These are phyloP conservation scores for Drosera capensis DNA, from an alignment of 148 eudicot genomes.

Conservation along the genomic window DNA sequence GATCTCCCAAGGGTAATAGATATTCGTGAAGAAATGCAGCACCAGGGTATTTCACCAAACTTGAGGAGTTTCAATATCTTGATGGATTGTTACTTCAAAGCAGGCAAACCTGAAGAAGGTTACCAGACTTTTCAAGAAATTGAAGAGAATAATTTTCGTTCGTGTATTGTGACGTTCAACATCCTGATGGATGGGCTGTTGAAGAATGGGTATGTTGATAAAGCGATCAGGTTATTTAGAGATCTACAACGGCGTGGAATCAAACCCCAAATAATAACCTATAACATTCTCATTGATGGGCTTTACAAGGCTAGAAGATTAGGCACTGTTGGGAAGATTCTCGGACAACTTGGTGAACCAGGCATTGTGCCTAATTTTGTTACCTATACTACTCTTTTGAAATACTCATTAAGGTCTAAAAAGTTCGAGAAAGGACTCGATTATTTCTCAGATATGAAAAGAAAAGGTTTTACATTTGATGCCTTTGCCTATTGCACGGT, in stretches of 20 bases:
- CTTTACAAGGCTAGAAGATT: constrained; percentile 50
- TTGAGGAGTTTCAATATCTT: constrained; percentile 73
- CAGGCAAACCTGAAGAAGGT: constrained; percentile 69
- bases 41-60: constrained; percentile 47
- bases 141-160: constrained; percentile 23
- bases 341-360: constrained; percentile 43
- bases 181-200: constrained; percentile 69
- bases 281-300: constrained; percentile 70
- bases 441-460: constrained; percentile 67
- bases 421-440: constrained; percentile 49
- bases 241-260: constrained; percentile 42
- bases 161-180: constrained; percentile 48
- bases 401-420: constrained; percentile 50
- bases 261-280: constrained; percentile 44
- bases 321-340: constrained; percentile 32
- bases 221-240: constrained; percentile 64
- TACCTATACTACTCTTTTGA: constrained; percentile 79
- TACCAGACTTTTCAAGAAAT: constrained; percentile 43
- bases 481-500: constrained; percentile 79
- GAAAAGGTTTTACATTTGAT: constrained; percentile 68
- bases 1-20: constrained; percentile 26
- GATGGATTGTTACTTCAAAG: constrained; percentile 72
- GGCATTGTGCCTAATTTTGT: constrained; percentile 47
- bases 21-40: constrained; percentile 70
- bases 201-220: constrained; percentile 45